Base-by-base conservation (phyloP, 805 yeast genomes). In the Ogataea sp. region DNA sequence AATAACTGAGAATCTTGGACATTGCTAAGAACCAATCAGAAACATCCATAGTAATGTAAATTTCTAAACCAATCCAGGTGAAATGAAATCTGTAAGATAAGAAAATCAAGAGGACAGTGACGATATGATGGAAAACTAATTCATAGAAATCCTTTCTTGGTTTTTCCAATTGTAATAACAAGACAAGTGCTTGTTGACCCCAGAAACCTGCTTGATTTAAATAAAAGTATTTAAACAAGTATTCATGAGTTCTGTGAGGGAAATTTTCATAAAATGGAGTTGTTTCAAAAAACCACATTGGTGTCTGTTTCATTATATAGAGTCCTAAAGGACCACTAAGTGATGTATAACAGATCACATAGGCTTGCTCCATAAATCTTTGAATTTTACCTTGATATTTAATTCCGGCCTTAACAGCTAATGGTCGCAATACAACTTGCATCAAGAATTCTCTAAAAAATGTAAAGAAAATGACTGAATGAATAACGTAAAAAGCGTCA, bases 81-180 rank as follows among this genome's bases (percentile, higher is more conserved):
- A 88, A 93, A 62, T 93, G 96, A 71, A 93, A 93, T 49, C 89
- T 76, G 61, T 93, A 90, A 10, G 96, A 85, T 39, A 75, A 69
- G 76, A 83, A 81, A 52, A 93, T 88, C 50, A 93, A 73, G 4
- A 87, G 75, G 58, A 93, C 78, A 20, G 99, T 93, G 46, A 93
- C 79, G 45, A 93, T 73, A 59, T 93, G 99, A 62, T 93, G 99
- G 61, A 86, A 79, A 30, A 90, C 85, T 44, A 93, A 73, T 62
- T 93, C 98, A 51, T 79, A 67, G 64, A 80, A 89, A 60, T 93
- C 99, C 62, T 88, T 89, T 61, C 99, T 75, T 42, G 96, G 97
- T 59, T 86, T 86, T 62, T 93, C 99, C 44, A 93, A 71, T 60
- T 83, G 95, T 46, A 93, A 69, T 34, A 78, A 64, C 46, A 93